Conservation (phyloP, 2,329 filamentous ascomycete species). For the Clonostachys byssicola region DNA sequence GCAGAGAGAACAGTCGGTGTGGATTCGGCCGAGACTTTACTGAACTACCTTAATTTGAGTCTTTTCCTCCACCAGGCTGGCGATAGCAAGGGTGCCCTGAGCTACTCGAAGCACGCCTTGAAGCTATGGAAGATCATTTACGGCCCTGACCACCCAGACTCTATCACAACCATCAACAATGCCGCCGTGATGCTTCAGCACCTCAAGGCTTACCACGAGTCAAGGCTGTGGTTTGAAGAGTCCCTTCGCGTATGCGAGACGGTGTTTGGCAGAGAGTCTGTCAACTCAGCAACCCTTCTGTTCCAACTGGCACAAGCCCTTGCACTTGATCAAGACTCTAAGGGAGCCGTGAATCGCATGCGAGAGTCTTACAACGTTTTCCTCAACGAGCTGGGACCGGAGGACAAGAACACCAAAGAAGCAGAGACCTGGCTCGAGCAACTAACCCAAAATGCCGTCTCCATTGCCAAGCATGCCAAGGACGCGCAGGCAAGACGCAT, state of each 20-base stretch:
- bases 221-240: conserved; percentile 93
- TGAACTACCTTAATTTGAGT: conserved; percentile 93
- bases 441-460: conserved; percentile 91
- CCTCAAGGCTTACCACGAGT: conserved; percentile 91
- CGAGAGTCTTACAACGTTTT: conserved; percentile 97
- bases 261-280: conserved; percentile 82
- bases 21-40: conserved; percentile 88
- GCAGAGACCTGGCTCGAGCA: conserved; percentile 96
- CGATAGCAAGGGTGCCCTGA: conserved; percentile 82
- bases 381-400: conserved; percentile 76
- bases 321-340: conserved; percentile 92
- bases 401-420: conserved; percentile 97
- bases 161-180: conserved; percentile 98
- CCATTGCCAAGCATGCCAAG: conserved; percentile 90
- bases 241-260: conserved; percentile 85
- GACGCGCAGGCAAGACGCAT: conserved; percentile 73
- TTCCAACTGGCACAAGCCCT: conserved; percentile 97
- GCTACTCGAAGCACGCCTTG: conserved; percentile 87
- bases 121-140: conserved; percentile 98
- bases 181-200: conserved; percentile 97
- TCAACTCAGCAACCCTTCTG: conserved; percentile 90
- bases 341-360: conserved; percentile 89
- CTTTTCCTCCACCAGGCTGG: conserved; percentile 90
- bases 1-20: conserved; percentile 91
- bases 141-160: conserved; percentile 88